Percentiles rank a stretch among this genome's conserved stretches.
Evolutionary conservation across 768 basidiomycete species (phyloP).

Genomic region (Leccinum olivaceopallidum): DNA sequence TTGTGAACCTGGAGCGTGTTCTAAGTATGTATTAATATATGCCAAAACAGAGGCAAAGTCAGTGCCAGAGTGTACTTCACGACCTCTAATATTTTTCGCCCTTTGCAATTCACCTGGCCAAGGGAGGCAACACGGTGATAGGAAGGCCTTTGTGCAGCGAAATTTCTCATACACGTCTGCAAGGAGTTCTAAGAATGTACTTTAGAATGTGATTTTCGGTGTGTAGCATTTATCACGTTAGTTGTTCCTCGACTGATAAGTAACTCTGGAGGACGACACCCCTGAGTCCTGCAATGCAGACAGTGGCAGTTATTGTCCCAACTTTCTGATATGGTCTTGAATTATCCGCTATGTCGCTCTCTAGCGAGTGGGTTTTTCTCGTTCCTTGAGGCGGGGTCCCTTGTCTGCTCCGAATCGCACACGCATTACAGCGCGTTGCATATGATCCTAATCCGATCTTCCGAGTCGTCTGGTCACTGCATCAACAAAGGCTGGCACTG

Average conservation of each 20-base stretch:
- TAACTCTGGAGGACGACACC: not conserved
- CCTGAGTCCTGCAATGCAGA: not conserved
- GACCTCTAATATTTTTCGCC: not conserved
- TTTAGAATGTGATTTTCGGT: not conserved
- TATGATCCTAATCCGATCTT: too few species aligned
- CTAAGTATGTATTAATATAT: not conserved
- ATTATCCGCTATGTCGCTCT: not conserved
- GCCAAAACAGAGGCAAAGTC: not conserved
- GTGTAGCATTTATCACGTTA: not conserved
- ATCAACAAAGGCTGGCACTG: too few species aligned
- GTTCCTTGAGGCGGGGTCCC: not conserved
- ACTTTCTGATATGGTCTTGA: not conserved
- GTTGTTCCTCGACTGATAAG: not conserved
- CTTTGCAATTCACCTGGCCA: not conserved
- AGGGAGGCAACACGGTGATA: not conserved
- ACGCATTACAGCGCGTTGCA: not conserved
- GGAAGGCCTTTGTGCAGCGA: not conserved
- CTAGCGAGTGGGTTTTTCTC: not conserved
- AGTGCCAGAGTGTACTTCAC: not conserved
- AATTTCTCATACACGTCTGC: not conserved
- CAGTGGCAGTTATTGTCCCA: not conserved
- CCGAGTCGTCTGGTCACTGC: not conserved
- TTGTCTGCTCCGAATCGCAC: not conserved
- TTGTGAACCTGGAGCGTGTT: not conserved
- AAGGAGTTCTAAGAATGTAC: not conserved